A percentile compares a stretch with the other conserved stretches of the same genome.
Evolutionary conservation across 2,329 filamentous ascomycete species (phyloP).

Genomic region (Emmonsiellopsis sp.): DNA sequence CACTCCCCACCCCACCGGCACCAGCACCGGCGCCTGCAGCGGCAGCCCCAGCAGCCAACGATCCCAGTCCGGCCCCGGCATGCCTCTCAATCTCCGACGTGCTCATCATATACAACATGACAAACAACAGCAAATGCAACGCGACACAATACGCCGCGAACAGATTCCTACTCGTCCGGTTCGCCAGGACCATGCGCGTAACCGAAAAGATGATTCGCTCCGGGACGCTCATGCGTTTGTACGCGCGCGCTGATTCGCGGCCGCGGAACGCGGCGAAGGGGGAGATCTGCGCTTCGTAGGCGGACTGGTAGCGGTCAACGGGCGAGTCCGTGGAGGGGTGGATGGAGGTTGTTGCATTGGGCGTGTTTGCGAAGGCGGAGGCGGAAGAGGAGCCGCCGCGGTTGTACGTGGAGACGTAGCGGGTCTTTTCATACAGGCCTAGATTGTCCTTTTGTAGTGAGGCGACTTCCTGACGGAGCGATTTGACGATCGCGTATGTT

Average conservation of each 20-base stretch:
- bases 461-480: constrained; percentile 80
- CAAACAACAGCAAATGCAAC: constrained; percentile 78
- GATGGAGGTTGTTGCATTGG: constrained; percentile 61
- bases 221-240: constrained; percentile 85
- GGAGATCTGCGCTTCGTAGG: constrained; percentile 91
- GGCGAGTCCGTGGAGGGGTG: constrained; percentile 49
- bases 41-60: constrained; percentile 30
- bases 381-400: constrained; percentile 55
- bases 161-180: constrained; percentile 79
- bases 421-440: constrained; percentile 91
- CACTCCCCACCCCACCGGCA: constrained; percentile 17
- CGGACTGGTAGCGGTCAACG: constrained; percentile 76
- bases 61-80: constrained; percentile 46
- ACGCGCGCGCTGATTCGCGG: constrained; percentile 81
- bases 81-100: constrained; percentile 51
- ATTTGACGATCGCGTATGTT: constrained; percentile 69
- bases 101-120: constrained; percentile 77
- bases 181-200: constrained; percentile 82
- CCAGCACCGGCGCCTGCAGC: constrained; percentile 22
- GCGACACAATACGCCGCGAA: constrained; percentile 88
- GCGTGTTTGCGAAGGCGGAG: constrained; percentile 53
- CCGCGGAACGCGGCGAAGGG: constrained; percentile 93
- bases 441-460: constrained; percentile 94
- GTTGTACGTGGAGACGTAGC: constrained; percentile 91
- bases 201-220: constrained; percentile 86